These are phyloP conservation scores for Paragyromitra xinjiangensis DNA, from an alignment of 495 filamentous ascomycete genomes.

Conservation along the genomic window DNA sequence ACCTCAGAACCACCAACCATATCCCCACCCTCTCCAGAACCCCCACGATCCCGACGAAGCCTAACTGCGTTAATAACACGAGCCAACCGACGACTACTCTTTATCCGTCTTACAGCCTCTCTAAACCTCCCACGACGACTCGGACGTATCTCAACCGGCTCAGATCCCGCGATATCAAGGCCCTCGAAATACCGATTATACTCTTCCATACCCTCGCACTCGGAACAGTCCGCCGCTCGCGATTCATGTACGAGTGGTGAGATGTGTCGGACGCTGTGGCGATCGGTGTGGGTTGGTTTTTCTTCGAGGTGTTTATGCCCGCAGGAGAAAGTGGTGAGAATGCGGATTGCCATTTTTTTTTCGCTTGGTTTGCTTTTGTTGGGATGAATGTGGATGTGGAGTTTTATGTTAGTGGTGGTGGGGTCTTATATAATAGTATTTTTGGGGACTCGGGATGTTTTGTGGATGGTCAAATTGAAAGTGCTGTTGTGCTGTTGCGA, in stretches of 20 bases:
- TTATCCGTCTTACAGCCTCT: background rate
- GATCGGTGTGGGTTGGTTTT: background rate
- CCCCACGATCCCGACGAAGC: background rate
- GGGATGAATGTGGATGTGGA: background rate
- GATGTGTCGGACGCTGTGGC: background rate
- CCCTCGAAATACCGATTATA: background rate
- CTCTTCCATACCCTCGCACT: background rate
- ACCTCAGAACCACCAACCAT: background rate
- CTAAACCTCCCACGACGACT: background rate
- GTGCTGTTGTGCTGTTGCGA: no score
- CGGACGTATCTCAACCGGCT: background rate
- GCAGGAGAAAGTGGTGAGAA: slow-evolving; percentile 1
- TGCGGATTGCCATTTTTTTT: background rate
- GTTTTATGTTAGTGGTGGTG: no score
- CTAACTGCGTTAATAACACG: background rate
- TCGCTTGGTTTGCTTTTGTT: background rate
- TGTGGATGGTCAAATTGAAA: no score
- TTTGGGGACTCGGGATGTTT: no score
- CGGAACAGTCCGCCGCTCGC: background rate
- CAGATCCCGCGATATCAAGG: background rate
- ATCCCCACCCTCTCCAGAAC: background rate
- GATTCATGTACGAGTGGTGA: background rate
- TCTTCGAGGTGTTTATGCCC: background rate
- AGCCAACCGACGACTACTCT: background rate
- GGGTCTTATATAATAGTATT: no score